Base-by-base conservation (phyloP, 495 filamentous ascomycete genomes). In the Xanthoparmelia taractica region DNA sequence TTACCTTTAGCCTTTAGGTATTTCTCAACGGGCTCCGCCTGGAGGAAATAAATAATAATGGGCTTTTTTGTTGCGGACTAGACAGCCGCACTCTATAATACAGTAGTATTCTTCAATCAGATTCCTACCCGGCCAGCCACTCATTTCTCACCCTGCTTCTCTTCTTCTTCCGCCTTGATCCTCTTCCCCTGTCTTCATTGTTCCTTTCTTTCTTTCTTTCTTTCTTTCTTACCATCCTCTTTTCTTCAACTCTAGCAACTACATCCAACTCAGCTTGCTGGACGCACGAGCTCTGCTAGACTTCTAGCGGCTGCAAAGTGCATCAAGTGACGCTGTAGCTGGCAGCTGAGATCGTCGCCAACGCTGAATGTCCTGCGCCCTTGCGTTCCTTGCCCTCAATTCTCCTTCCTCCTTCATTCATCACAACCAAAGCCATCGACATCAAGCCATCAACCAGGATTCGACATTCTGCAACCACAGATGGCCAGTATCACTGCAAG, bases 121-220 rank as follows among this genome's bases (percentile, higher is more conserved):
- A n/a, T n/a, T 61, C 0, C 59, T 61, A 55, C 15, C 43, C 17
- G 31, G 36, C 48, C 60, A 36, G n/a, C 23, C n/a, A 41, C 60
- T 55, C 36, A 61, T 41, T 55, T 47, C 40, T n/a, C 60, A 23
- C 48, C 29, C 40, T n/a, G n/a, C 48, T 0, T 61, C 15, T 4
- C 17, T 29, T 23, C 45, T 31, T 47, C 38, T 36, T 27, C 7
- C 17, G 18, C 8, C n/a, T n/a, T n/a, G n/a, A n/a, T n/a, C n/a
- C n/a, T n/a, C n/a, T n/a, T n/a, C n/a, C n/a, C n/a, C n/a, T n/a
- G n/a, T n/a, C n/a, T n/a, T n/a, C n/a, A n/a, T n/a, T n/a, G n/a
- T n/a, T 59, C 1, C 11, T 18, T 8, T 36, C 18, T 13, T 47
- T 2, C 7, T 23, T 27, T 11, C 40, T n/a, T 25, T 8, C n/a